A percentile compares a stretch with the other conserved stretches of the same genome.
Evolutionary conservation across 768 basidiomycete species (phyloP).

Genomic region (Psilocybe cyanescens): DNA sequence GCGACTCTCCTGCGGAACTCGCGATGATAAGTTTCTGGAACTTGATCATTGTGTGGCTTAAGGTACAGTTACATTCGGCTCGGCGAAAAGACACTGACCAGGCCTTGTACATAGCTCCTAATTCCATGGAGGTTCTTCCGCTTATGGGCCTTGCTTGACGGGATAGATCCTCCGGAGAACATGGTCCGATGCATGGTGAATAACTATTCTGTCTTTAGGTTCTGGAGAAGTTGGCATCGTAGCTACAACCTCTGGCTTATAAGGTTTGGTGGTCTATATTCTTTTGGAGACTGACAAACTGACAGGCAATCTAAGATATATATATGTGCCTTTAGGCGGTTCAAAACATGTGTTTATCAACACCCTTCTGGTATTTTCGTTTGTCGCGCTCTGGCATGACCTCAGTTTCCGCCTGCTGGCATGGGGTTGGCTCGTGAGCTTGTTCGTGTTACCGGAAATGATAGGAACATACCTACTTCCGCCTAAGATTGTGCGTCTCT

Average conservation of each 20-base stretch:
- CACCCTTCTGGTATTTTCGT: constrained; percentile 85
- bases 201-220: constrained; percentile 91
- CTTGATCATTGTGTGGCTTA: constrained; percentile 93
- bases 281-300: neutral
- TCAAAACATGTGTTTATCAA: constrained; percentile 55
- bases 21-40: constrained; percentile 98
- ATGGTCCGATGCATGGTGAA: constrained; percentile 99
- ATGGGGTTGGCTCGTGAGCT: constrained; percentile 95
- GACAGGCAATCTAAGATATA: constrained; percentile 60
- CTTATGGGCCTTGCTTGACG: constrained; percentile 87
- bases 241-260: constrained; percentile 96
- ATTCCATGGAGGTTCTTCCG: constrained; percentile 98
- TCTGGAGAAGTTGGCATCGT: constrained; percentile 97
- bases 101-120: constrained; percentile 63
- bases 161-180: constrained; percentile 95
- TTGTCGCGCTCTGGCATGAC: constrained; percentile 98
- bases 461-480: constrained; percentile 64
- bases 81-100: neutral
- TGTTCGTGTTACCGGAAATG: constrained; percentile 91
- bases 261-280: constrained; percentile 49
- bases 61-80: constrained; percentile 54
- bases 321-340: constrained; percentile 93
- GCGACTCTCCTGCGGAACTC: constrained; percentile 77
- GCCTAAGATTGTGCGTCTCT: constrained; percentile 56
- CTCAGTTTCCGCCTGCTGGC: constrained; percentile 84